A percentile compares a stretch with the other conserved stretches of the same genome.
These are phyloP conservation scores for Citrus maxima DNA, from an alignment of 345 rosid genomes.

Conservation along the genomic window DNA sequence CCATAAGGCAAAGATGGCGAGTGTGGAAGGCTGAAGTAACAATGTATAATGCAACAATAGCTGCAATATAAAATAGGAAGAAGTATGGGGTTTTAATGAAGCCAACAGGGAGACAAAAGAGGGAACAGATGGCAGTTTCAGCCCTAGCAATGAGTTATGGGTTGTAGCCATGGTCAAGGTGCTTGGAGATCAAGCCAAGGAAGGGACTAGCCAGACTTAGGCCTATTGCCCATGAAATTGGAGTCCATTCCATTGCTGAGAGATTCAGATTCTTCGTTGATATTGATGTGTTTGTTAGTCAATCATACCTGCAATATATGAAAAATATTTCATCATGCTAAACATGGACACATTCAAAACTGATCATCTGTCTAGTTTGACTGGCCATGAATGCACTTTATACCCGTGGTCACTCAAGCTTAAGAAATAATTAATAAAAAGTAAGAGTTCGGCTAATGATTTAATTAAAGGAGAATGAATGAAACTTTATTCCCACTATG, in stretches of 20 bases:
- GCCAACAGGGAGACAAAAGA: constrained; percentile 55
- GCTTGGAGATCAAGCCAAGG: constrained; percentile 26
- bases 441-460: too few species aligned
- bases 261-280: constrained; percentile 17
- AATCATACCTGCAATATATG: constrained; percentile 34
- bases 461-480: too few species aligned
- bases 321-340: too few species aligned
- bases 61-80: constrained; percentile 43
- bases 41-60: constrained; percentile 32
- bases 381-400: too few species aligned
- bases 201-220: constrained; percentile 35
- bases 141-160: constrained; percentile 36
- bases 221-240: constrained; percentile 54
- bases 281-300: constrained; percentile 26
- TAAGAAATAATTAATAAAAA: too few species aligned
- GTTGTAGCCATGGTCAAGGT: constrained; percentile 37
- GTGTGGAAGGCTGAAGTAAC: constrained; percentile 48
- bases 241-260: constrained; percentile 54
- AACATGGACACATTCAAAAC: too few species aligned
- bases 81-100: constrained; percentile 36
- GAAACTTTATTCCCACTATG: too few species aligned
- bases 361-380: too few species aligned
- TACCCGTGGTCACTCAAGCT: too few species aligned
- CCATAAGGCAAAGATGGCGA: constrained; percentile 46
- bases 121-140: constrained; percentile 40